These are phyloP conservation scores for Ceraceosorus guamensis DNA, from an alignment of 1,284 basidiomycete genomes.

Conservation along the genomic window DNA sequence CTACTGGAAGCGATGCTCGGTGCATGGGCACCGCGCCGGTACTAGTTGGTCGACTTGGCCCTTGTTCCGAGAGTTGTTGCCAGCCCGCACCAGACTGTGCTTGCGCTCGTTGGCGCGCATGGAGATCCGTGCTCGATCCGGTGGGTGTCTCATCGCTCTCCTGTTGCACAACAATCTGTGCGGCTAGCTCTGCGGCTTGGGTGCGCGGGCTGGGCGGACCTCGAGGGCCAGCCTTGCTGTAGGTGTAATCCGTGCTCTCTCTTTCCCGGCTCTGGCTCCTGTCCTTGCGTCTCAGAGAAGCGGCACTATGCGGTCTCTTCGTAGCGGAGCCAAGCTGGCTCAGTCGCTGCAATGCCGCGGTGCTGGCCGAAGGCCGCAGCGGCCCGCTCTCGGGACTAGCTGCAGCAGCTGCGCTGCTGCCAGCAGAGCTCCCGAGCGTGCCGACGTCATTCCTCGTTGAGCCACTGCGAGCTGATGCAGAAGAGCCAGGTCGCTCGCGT, in stretches of 20 bases:
- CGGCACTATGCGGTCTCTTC: not conserved
- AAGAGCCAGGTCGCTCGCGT: too few species aligned
- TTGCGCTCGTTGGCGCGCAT: too few species aligned
- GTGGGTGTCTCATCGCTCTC: not conserved
- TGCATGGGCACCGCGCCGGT: conserved; percentile 18
- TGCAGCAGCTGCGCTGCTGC: not conserved
- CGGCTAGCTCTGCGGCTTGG: not conserved
- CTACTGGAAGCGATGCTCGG: conserved; percentile 14
- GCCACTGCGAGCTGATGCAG: not conserved
- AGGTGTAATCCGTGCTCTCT: too few species aligned
- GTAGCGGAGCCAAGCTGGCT: not conserved
- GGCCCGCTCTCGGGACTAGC: not conserved
- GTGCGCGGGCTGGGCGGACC: not conserved
- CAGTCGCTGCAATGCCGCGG: not conserved
- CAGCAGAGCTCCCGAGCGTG: not conserved
- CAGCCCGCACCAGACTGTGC: not conserved
- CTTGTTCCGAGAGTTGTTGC: conserved; percentile 6
- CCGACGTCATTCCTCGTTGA: too few species aligned
- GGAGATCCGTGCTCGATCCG: not conserved
- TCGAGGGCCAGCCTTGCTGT: not conserved
- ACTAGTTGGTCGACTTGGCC: conserved; percentile 10
- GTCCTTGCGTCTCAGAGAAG: not conserved
- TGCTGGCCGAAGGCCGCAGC: not conserved
- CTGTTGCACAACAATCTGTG: not conserved
- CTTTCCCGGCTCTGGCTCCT: too few species aligned